Evolutionary conservation across 495 filamentous ascomycete genomes (phyloP), one percentile per base, ranked within the genome.

Genomic region (Annulohypoxylon bovei): DNA sequence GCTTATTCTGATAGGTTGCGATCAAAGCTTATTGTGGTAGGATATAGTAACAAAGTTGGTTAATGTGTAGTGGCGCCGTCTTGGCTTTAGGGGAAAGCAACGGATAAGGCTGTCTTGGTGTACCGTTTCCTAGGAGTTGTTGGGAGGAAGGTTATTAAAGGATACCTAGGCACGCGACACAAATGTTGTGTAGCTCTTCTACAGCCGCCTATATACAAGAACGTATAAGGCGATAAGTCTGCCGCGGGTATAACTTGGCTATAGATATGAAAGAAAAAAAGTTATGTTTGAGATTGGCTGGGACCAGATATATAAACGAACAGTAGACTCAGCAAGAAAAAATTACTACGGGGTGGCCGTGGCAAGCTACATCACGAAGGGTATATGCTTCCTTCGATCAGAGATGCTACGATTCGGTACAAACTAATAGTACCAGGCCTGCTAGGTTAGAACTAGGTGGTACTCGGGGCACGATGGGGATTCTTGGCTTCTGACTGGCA

Each of bases 401-500:
- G 54, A 72, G 42, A 72, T 67, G 28, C 49, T 68, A 64, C 63
- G 59, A 62, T 64, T 44, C 59, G 59, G 60, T 56, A 53, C 50
- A 40, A 18, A 63, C 59, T 55, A 47, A 23, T 35, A 50, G 40
- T 32, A 42, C 44, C 56, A 35, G 42, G 9, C 18, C 6, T 35
- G 23, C 37, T 62, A 57, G 30, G 63, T 67, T 16, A 35, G 50
- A 18, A 39, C 52, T 47, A 46, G 55, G 67, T 72, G 37, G 63
- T 50, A 67, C 58, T 54, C 39, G 39, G 42, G 39, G 50, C 65
- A 73, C 65, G 65, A 69, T 73, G 65, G 50, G 37, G 61, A 39
- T 69, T 65, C 70, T 73, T 73, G 70, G 70, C 70, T 62, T 28
- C 61, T 73, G 40, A 66, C 65, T 73, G 61, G 65, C 44, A 69